These are phyloP conservation scores for Medicago ruthenica DNA, from an alignment of 306 rosid genomes.

Conservation along the genomic window DNA sequence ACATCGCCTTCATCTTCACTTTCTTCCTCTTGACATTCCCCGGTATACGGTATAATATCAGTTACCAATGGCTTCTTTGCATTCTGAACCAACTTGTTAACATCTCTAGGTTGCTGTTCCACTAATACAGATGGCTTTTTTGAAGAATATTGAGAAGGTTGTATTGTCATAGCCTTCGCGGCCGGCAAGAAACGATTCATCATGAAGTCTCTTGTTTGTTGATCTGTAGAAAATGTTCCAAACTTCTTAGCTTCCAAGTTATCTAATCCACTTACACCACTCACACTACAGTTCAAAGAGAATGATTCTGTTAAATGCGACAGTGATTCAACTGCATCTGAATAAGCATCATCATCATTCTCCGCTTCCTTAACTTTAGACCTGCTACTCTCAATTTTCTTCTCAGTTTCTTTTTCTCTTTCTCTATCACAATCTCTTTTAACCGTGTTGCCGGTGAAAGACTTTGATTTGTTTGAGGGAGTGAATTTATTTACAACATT, in stretches of 20 bases:
- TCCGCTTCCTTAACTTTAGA: constrained; percentile 44
- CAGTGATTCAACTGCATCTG: constrained; percentile 75
- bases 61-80: constrained; percentile 56
- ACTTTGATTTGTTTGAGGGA: constrained; percentile 42
- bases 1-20: constrained; percentile 52
- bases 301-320: constrained; percentile 61
- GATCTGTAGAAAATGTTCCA: constrained; percentile 65
- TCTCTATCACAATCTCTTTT: constrained; percentile 47
- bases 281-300: constrained; percentile 75
- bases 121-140: constrained; percentile 63
- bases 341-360: constrained; percentile 50
- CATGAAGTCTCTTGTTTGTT: constrained; percentile 85
- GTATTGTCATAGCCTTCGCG: constrained; percentile 89
- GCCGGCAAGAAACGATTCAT: constrained; percentile 95
- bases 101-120: constrained; percentile 68
- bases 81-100: constrained; percentile 52
- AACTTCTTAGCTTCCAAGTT: constrained; percentile 51
- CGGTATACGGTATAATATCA: constrained; percentile 52
- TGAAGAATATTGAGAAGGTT: constrained; percentile 67
- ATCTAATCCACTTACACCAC: constrained; percentile 71
- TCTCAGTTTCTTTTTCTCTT: constrained; percentile 28
- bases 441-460: constrained; percentile 37
- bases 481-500: constrained; percentile 38
- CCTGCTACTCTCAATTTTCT: constrained; percentile 42
- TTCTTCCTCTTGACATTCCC: constrained; percentile 57